These are phyloP conservation scores for Quercus glauca DNA, from an alignment of 306 rosid genomes.

Conservation along the genomic window DNA sequence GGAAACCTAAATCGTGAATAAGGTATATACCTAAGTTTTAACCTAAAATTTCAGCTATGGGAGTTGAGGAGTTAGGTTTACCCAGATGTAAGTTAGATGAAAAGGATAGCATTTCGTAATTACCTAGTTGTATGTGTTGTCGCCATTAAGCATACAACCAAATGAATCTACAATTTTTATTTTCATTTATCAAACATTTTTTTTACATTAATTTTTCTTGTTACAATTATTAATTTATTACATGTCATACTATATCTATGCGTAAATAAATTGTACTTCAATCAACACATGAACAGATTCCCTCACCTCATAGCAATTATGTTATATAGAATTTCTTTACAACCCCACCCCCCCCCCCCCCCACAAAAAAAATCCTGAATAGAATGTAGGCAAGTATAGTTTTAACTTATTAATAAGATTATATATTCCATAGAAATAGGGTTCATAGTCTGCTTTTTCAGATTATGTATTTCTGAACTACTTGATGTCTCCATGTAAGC, in stretches of 20 bases:
- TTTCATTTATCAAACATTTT: background rate
- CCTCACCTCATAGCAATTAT: background rate
- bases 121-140: background rate
- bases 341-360: no score
- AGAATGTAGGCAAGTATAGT: background rate
- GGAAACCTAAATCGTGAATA: no score
- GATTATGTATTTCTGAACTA: slow-evolving; percentile 2
- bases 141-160: background rate
- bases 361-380: background rate
- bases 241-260: background rate
- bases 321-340: background rate
- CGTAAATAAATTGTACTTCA: background rate
- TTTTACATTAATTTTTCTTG: background rate
- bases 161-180: background rate
- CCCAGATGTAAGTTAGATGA: background rate
- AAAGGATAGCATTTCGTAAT: background rate
- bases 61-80: background rate
- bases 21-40: no score
- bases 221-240: background rate
- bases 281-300: background rate
- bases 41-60: background rate
- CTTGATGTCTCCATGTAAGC: background rate
- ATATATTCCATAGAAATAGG: background rate
- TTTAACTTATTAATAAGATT: background rate
- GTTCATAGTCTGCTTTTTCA: no score